Percentiles rank a stretch among this genome's conserved stretches.
These are phyloP conservation scores for Anthracocystis walkeri DNA, from an alignment of 1,284 basidiomycete species.

Conservation along the genomic window DNA sequence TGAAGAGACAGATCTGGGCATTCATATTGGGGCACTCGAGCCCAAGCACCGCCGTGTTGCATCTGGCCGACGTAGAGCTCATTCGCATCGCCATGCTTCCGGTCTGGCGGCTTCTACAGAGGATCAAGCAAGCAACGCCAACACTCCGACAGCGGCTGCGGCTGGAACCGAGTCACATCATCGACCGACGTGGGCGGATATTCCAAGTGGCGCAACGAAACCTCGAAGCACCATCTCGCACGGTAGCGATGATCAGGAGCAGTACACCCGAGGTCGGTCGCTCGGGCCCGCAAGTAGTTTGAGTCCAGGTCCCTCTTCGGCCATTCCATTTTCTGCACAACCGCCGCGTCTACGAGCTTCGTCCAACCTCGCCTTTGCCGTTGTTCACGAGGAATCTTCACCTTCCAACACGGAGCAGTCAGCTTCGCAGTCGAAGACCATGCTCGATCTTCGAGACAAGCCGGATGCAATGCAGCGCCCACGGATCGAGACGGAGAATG, in stretches of 20 bases:
- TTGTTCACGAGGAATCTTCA: conserved; percentile 47
- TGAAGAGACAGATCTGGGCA: conserved; percentile 19
- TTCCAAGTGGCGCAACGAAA: conserved; percentile 19
- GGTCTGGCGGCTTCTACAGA: conserved; percentile 20
- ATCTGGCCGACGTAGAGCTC: conserved; percentile 18
- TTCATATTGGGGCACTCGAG: conserved; percentile 5
- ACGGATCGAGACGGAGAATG: background rate
- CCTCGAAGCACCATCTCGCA: conserved; percentile 37
- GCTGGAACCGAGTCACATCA: background rate
- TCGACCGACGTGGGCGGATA: conserved; percentile 39
- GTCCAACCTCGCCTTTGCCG: conserved; percentile 47
- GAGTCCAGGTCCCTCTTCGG: conserved; percentile 10
- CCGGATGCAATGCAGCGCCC: background rate
- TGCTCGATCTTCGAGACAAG: conserved; percentile 28
- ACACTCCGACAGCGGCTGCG: background rate
- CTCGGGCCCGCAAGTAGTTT: conserved; percentile 39
- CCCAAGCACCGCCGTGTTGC: conserved; percentile 16
- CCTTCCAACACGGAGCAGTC: conserved; percentile 44
- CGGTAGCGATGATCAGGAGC: conserved; percentile 46
- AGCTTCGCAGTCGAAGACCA: conserved; percentile 33
- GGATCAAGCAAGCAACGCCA: conserved; percentile 8
- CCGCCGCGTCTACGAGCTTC: conserved; percentile 40
- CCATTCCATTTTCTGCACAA: conserved; percentile 29
- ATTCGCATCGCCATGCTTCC: conserved; percentile 26
- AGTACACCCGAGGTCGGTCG: conserved; percentile 41